These are phyloP conservation scores for Proteromonas lacertae DNA, from an alignment of 352 stramenopile species.

Conservation along the genomic window DNA sequence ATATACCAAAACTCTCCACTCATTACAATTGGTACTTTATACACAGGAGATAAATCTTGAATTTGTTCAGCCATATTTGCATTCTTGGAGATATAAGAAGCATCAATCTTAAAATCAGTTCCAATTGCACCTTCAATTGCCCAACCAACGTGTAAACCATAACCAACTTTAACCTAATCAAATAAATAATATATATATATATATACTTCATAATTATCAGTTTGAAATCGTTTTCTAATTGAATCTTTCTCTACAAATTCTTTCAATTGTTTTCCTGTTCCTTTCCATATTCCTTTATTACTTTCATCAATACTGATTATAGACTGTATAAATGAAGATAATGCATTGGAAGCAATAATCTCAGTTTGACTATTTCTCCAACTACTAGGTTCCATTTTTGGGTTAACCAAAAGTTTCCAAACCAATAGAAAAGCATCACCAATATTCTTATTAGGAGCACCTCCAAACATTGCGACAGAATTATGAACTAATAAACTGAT, in stretches of 20 bases:
- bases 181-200: neutral
- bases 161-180: constrained; percentile 43
- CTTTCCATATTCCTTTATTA: constrained; percentile 9
- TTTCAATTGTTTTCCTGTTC: constrained; percentile 14
- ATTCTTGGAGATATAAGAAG: constrained; percentile 74
- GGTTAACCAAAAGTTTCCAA: constrained; percentile 21
- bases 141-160: constrained; percentile 75
- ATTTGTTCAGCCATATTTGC: constrained; percentile 65
- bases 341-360: constrained; percentile 44
- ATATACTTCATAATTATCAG: neutral
- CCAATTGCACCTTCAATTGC: constrained; percentile 75
- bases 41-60: constrained; percentile 55
- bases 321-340: constrained; percentile 30
- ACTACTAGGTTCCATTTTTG: constrained; percentile 10
- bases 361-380: constrained; percentile 47
- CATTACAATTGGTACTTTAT: constrained; percentile 2
- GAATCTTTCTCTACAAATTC: constrained; percentile 10
- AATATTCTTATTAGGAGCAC: constrained; percentile 44
- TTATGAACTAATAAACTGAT: constrained; percentile 34
- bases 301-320: constrained; percentile 18
- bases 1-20: constrained; percentile 17
- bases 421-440: constrained; percentile 43
- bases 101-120: constrained; percentile 70
- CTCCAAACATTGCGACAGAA: constrained; percentile 20
- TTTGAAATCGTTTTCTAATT: neutral